Evolutionary conservation across 2,329 filamentous ascomycete genomes (phyloP), one percentile per base, ranked within the genome.

Genomic region (Leptographium lundbergii): DNA sequence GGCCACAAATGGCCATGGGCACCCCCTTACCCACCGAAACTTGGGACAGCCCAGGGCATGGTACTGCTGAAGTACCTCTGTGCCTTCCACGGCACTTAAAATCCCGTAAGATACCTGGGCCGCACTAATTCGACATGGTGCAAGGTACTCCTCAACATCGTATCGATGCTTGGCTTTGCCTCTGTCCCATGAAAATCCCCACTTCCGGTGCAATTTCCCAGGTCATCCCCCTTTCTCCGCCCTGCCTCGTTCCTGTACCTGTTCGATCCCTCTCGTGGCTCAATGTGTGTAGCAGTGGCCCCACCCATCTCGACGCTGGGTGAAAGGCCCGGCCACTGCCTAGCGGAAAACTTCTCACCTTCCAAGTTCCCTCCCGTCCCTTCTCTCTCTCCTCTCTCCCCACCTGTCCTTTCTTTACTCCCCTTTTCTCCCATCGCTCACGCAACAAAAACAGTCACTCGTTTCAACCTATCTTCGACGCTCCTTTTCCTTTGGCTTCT

Each of bases 181-280:
- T 19, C n/a, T 42, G 11, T 19, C 34, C 52, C 45, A 17, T 51
- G 22, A 27, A 29, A 22, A 36, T 57, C 36, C n/a, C 59, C 59
- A 54, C 57, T 48, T 29, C 32, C 48, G 54, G 27, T 34, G 59
- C 57, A 61, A 61, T 61, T 57, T 61, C 59, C 59, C 52, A 58
- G 19, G 17, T 48, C 52, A 50, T 50, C 36, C 36, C 48, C 42
- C 36, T 53, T 39, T 54, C 36, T 54, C 52, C 52, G 52, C 52
- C 36, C 39, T 27, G 39, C 14, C 39, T n/a, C 53, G 25, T 27
- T 27, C 54, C 25, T 47, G 54, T 32, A 27, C 54, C 39, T 56
- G 14, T 25, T 32, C 36, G 39, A 25, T 57, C 25, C 36, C 25
- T 29, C 53, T 27, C 22, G 36, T 36, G 17, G 25, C 14, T 29